Conservation (phyloP, 208 protist genomes). For the Trypanosoma vivax region DNA sequence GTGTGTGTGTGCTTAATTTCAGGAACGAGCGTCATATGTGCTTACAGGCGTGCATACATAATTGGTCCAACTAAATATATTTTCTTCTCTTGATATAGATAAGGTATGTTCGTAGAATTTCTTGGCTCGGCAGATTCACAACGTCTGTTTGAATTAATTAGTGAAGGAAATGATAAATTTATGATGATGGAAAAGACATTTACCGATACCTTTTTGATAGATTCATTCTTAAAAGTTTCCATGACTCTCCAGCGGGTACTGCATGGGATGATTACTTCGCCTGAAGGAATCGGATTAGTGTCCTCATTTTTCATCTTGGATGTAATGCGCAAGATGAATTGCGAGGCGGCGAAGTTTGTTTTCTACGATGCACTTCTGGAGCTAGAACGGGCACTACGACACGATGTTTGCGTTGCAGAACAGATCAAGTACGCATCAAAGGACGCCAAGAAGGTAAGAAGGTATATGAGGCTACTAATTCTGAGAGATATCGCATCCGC, state of each 20-base stretch:
- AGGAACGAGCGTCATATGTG: not conserved
- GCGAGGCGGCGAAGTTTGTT: constrained; percentile 36
- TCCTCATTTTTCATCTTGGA: constrained; percentile 47
- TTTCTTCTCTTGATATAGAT: constrained; percentile 7
- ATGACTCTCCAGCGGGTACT: constrained; percentile 28
- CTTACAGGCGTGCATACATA: too few relatives aligned
- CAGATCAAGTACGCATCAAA: constrained; percentile 72
- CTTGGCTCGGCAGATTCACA: constrained; percentile 20
- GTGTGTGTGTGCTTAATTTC: not conserved
- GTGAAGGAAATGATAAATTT: constrained; percentile 33
- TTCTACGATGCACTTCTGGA: constrained; percentile 65
- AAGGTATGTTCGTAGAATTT: constrained; percentile 25
- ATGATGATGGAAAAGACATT: constrained; percentile 40
- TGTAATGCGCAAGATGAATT: constrained; percentile 47
- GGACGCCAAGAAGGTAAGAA: constrained; percentile 65
- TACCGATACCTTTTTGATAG: constrained; percentile 36
- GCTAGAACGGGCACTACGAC: constrained; percentile 48
- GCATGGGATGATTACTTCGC: constrained; percentile 35
- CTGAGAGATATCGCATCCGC: constrained; percentile 60
- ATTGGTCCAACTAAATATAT: not conserved
- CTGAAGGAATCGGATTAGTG: constrained; percentile 42
- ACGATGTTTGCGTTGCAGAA: constrained; percentile 59
- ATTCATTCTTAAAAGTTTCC: constrained; percentile 29
- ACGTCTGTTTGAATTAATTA: constrained; percentile 27
- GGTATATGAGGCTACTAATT: constrained; percentile 41